Evolutionary conservation across 2,329 filamentous ascomycete genomes (phyloP), one percentile per base, ranked within the genome.

Genomic region (Emmonsia crescens): DNA sequence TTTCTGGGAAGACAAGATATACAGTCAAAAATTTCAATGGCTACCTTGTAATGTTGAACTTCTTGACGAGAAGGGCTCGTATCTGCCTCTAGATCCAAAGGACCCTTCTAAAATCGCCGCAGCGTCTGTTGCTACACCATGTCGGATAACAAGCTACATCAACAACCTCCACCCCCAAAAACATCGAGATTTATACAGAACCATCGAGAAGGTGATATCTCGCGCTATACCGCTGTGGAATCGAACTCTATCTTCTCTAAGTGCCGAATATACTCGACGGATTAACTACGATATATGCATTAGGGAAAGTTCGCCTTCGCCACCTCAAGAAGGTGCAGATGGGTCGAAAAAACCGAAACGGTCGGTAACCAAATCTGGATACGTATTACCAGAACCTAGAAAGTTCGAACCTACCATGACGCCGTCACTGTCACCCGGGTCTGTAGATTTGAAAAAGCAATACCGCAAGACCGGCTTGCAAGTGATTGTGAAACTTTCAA

Each of bases 401-500:
- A 57, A 44, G 33, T 57, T 57, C 24, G 54, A 44, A n/a, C 54
- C 54, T 19, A 57, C 38, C 9, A 57, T 57, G 54, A 57, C 54
- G 19, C 54, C 52, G 27, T 49, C 49, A 19, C 36, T 55, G 19
- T 44, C 59, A 9, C 59, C 59, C 3, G 82, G 82, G n/a, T 64
- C 64, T 54, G 59, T 73, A 65, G 49, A 69, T 38, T 64, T 75
- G 2, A 60, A 63, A 52, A 57, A 67, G n/a, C 60, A 71, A 24
- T 78, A 72, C 60, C 57, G 66, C n/a, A 67, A 74, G 2, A 66
- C 68, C 10, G 78, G 79, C 1, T 67, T 86, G 2, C 84, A 88
- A 66, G 71, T 88, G 52, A 86, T 87, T 52, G 80, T 87, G 56
- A 87, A 87, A 68, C 77, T 88, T 66, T 81, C 83, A 2, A 81